Conservation (phyloP, 1,139 yeast species). For the Debaryomyces psychrophilus region DNA sequence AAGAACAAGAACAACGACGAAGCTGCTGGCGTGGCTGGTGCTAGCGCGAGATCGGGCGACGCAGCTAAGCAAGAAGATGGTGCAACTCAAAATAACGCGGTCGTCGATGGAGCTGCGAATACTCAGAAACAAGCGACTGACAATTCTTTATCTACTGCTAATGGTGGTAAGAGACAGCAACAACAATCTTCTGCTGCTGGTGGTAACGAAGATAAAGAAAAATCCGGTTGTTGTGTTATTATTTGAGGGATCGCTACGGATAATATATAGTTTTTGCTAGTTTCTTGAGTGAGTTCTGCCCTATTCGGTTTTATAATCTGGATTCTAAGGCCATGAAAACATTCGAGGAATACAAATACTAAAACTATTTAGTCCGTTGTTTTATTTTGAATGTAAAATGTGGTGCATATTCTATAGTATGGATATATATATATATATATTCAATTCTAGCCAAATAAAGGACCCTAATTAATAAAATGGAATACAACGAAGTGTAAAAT, state of each 20-base stretch:
- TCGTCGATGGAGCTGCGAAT: constrained; percentile 10
- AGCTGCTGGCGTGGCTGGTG: constrained; percentile 12
- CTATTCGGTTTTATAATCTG: not conserved
- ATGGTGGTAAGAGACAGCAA: constrained; percentile 16
- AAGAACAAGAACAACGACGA: constrained; percentile 14
- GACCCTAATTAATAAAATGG: constrained; percentile 77
- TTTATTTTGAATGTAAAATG: not conserved
- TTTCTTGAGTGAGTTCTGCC: not conserved
- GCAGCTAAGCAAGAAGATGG: constrained; percentile 2
- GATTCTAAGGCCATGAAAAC: not conserved
- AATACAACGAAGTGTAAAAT: constrained; percentile 84
- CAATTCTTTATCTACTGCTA: constrained; percentile 9
- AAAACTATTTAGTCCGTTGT: not conserved
- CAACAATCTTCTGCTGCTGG: constrained; percentile 19
- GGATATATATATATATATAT: not conserved
- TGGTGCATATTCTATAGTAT: constrained; percentile 3
- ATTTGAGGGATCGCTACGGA: constrained; percentile 24
- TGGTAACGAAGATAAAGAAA: constrained; percentile 34
- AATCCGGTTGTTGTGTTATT: constrained; percentile 51
- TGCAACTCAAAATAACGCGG: constrained; percentile 12
- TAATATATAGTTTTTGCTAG: not conserved
- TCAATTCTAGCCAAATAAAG: not conserved
- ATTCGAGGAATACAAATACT: not conserved
- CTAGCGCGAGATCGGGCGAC: constrained; percentile 9
- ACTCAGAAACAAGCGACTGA: constrained; percentile 1